Conservation (phyloP, 2,329 filamentous ascomycete genomes). For the Elsinoe necatrix region DNA sequence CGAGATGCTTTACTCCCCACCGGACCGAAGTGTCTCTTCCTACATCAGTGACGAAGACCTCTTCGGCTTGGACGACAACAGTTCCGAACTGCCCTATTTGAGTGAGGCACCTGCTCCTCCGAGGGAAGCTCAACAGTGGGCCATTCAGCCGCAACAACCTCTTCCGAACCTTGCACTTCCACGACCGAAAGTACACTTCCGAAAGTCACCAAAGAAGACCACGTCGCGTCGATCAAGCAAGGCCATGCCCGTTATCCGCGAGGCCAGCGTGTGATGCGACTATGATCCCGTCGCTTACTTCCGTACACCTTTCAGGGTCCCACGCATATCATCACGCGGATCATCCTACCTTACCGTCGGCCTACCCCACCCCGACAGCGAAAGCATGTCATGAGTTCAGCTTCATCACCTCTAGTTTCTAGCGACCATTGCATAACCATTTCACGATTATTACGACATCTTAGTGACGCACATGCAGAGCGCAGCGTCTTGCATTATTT, state of each 20-base stretch:
- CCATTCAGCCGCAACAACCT: constrained; percentile 5
- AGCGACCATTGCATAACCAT: background rate
- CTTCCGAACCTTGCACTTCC: constrained; percentile 1
- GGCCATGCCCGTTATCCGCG: constrained; percentile 13
- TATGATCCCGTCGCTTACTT: background rate
- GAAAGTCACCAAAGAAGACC: constrained; percentile 13
- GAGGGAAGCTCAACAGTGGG: constrained; percentile 27
- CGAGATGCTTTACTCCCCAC: constrained; percentile 14
- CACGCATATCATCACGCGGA: background rate
- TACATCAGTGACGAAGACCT: constrained; percentile 34
- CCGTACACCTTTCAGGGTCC: background rate
- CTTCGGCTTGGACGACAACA: constrained; percentile 26
- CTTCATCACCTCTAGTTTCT: background rate
- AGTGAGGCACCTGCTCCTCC: constrained; percentile 29
- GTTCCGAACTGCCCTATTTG: constrained; percentile 24
- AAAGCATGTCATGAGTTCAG: background rate
- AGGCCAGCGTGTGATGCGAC: constrained; percentile 5
- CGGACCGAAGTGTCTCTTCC: constrained; percentile 22
- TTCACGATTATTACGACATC: constrained; percentile 8
- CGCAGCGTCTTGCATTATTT: constrained; percentile 10
- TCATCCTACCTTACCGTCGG: background rate
- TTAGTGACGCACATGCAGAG: constrained; percentile 9
- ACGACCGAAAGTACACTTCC: constrained; percentile 1
- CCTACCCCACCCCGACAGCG: background rate
- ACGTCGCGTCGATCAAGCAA: constrained; percentile 8